These are phyloP conservation scores for Trypanosoma avium DNA, from an alignment of 208 protist genomes.

Conservation along the genomic window DNA sequence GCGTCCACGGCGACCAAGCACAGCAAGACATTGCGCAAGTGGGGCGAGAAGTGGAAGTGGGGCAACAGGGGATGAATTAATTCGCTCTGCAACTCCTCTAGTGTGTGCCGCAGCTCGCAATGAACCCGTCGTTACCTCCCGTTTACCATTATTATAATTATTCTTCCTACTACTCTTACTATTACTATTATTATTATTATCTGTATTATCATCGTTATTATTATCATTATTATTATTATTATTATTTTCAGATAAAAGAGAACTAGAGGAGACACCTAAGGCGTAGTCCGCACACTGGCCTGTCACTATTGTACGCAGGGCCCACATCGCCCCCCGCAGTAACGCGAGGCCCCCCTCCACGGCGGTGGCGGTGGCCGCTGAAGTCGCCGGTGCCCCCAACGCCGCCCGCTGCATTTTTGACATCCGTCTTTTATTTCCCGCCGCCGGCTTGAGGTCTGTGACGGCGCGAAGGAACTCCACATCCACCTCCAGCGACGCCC, in stretches of 20 bases:
- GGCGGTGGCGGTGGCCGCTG: not conserved
- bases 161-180: no score
- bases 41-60: conserved; percentile 32
- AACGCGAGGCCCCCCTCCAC: conserved; percentile 46
- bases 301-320: conserved; percentile 42
- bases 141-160: no score
- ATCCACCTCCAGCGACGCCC: conserved; percentile 46
- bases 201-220: no score
- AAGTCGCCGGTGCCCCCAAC: not conserved
- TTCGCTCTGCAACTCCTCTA: not conserved
- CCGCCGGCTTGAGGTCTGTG: conserved; percentile 17
- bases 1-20: conserved; percentile 67
- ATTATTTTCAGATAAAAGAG: no score
- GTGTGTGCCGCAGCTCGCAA: conserved; percentile 35
- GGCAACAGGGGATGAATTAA: not conserved
- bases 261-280: no score
- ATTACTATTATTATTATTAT: no score
- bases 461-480: conserved; percentile 62
- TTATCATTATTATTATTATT: no score
- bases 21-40: conserved; percentile 71
- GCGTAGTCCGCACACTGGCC: conserved; percentile 69
- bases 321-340: conserved; percentile 74
- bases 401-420: conserved; percentile 18
- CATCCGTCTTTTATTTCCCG: conserved; percentile 6
- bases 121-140: conserved; percentile 20